Percentiles rank a stretch among this genome's conserved stretches.
Conservation (phyloP, 1,284 basidiomycete species). For the Cryptococcus wingfieldii region DNA sequence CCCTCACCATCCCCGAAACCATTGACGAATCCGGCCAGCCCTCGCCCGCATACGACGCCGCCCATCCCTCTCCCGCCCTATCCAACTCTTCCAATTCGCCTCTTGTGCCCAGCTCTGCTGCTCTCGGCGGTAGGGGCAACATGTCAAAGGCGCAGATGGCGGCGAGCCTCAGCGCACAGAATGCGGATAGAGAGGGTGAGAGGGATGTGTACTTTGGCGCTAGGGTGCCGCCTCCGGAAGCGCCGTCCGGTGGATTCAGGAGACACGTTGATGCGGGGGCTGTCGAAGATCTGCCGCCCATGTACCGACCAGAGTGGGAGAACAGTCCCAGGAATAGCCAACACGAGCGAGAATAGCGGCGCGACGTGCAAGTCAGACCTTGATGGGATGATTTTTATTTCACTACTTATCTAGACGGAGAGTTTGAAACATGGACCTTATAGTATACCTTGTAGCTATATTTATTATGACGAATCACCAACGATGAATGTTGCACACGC, state of each 20-base stretch:
- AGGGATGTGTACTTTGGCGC: background rate
- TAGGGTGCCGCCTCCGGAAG: constrained; percentile 17
- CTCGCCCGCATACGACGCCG: constrained; percentile 7
- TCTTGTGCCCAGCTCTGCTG: constrained; percentile 56
- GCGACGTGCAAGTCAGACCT: background rate
- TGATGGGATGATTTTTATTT: background rate
- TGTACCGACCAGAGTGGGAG: constrained; percentile 39
- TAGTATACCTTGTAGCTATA: constrained; percentile 1
- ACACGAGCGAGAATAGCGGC: background rate
- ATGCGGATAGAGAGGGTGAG: constrained; percentile 7
- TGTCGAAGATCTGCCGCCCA: constrained; percentile 41
- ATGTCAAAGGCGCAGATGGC: constrained; percentile 32
- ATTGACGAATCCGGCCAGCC: constrained; percentile 3
- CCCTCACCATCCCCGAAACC: constrained; percentile 7
- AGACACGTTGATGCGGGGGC: constrained; percentile 41
- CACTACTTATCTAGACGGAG: background rate
- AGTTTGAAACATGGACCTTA: background rate
- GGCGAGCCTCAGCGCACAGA: constrained; percentile 17
- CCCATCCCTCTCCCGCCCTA: constrained; percentile 9
- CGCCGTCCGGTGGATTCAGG: constrained; percentile 33
- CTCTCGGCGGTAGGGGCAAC: constrained; percentile 69
- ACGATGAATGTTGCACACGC: background rate
- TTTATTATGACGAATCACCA: background rate
- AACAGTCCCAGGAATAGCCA: background rate
- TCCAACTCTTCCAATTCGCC: constrained; percentile 6